phyloP scores from a whole-genome alignment of 2,329 filamentous ascomycete genomes.

The Sodiomyces alkalinus region DNA sequence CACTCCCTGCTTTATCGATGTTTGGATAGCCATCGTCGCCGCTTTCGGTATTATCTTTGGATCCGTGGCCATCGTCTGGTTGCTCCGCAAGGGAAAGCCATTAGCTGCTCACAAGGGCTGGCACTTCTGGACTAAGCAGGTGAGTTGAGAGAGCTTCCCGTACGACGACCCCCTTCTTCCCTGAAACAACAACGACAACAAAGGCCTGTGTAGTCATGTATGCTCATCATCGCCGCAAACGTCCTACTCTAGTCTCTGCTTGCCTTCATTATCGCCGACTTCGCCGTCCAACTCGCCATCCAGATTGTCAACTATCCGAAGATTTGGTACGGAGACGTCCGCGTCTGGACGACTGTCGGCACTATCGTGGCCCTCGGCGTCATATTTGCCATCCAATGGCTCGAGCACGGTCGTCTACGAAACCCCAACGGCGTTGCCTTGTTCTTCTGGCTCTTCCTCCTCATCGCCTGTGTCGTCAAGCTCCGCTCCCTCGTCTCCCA shows the following conservation, averaged over 20 bases:
- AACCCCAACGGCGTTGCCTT: conserved; percentile 79
- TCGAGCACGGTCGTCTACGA: conserved; percentile 69
- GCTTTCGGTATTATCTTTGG: conserved; percentile 68
- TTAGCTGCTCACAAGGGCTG: conserved; percentile 62
- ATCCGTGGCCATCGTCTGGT: conserved; percentile 62
- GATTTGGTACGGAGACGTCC: conserved; percentile 67
- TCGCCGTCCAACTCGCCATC: conserved; percentile 56
- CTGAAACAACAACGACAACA: no score
- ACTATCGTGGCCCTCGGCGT: conserved; percentile 59
- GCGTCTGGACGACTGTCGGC: conserved; percentile 66
- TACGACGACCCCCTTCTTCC: no score
- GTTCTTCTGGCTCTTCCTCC: conserved; percentile 82
- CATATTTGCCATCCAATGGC: conserved; percentile 68
- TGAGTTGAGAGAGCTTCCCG: no score
- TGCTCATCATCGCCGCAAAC: conserved; percentile 5
- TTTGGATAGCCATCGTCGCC: conserved; percentile 69
- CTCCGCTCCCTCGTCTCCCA: conserved; percentile 74
- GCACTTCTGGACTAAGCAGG: conserved; percentile 89
- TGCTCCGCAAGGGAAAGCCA: conserved; percentile 54
- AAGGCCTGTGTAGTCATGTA: no score
- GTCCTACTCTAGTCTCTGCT: conserved; percentile 35
- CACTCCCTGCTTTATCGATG: conserved; percentile 92
- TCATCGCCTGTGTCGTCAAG: conserved; percentile 68
- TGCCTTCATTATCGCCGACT: conserved; percentile 49
- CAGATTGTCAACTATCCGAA: conserved; percentile 56